Conservation (phyloP, 768 basidiomycete species). For the Amanita pseudoporphyria region DNA sequence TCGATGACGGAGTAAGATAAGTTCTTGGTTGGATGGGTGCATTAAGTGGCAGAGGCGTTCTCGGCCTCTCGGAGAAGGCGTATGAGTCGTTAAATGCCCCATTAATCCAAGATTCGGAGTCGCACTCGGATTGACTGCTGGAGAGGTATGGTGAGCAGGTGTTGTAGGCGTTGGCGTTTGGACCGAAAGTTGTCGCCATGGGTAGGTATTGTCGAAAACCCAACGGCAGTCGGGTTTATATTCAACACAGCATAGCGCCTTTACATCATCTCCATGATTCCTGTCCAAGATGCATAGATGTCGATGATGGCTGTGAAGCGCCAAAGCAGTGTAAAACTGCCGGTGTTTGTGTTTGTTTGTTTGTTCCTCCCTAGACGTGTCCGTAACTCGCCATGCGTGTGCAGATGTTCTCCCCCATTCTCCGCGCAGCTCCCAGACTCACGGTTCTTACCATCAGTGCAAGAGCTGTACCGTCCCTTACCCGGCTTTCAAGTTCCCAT, state of each 20-base stretch:
- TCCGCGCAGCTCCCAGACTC: conserved; percentile 51
- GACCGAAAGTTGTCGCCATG: not conserved
- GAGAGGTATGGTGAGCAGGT: not conserved
- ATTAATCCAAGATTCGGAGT: not conserved
- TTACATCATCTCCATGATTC: no score
- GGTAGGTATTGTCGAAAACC: conserved; percentile 14
- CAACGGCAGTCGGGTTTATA: no score
- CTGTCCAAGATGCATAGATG: no score
- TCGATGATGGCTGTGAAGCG: no score
- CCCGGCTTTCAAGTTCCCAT: conserved; percentile 49
- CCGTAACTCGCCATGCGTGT: no score
- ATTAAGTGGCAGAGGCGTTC: conserved; percentile 42
- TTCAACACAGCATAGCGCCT: no score
- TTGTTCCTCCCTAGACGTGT: no score
- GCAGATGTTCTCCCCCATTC: conserved; percentile 50
- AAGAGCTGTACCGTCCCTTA: conserved; percentile 31
- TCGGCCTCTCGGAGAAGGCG: not conserved
- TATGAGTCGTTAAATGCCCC: not conserved
- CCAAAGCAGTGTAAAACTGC: no score
- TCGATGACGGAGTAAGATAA: conserved; percentile 64
- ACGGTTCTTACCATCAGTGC: conserved; percentile 25
- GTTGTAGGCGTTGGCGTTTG: no score
- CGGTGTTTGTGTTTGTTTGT: no score
- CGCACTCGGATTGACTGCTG: not conserved
- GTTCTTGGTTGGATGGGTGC: conserved; percentile 75